These are phyloP conservation scores for Capronia americana DNA, from an alignment of 2,329 filamentous ascomycete genomes.

Conservation along the genomic window DNA sequence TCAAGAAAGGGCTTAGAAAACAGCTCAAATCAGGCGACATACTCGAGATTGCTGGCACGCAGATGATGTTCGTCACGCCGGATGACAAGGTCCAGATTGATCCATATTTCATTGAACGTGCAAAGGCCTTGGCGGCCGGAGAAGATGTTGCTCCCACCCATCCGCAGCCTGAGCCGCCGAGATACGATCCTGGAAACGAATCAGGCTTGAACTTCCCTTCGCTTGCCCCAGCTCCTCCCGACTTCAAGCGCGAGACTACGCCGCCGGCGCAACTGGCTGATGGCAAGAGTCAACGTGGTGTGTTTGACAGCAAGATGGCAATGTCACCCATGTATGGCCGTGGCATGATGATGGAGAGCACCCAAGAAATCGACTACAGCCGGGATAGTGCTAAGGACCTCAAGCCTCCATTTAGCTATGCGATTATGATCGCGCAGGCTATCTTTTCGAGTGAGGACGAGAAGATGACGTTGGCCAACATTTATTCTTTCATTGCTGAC, in stretches of 20 bases:
- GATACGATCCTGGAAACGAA: conserved; percentile 21
- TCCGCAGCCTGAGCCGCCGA: conserved; percentile 45
- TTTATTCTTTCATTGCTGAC: conserved; percentile 90
- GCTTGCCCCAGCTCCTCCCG: conserved; percentile 52
- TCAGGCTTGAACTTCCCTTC: conserved; percentile 33
- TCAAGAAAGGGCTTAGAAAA: conserved; percentile 71
- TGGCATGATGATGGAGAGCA: conserved; percentile 61
- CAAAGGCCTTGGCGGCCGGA: conserved; percentile 55
- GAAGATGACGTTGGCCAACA: conserved; percentile 87
- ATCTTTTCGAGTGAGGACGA: conserved; percentile 86
- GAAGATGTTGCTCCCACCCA: conserved; percentile 51
- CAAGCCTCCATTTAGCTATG: conserved; percentile 96
- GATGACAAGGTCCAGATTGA: conserved; percentile 73
- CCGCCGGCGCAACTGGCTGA: conserved; percentile 37
- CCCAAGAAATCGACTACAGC: conserved; percentile 65
- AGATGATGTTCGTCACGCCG: conserved; percentile 99
- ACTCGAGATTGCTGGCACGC: conserved; percentile 86
- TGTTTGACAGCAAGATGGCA: conserved; percentile 48
- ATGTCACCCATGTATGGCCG: conserved; percentile 57
- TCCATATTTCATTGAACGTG: conserved; percentile 71
- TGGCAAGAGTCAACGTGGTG: conserved; percentile 40
- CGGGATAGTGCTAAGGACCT: conserved; percentile 85
- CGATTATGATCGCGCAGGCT: conserved; percentile 94
- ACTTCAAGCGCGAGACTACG: conserved; percentile 50
- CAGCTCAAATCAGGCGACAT: conserved; percentile 84